Evolutionary conservation across 495 filamentous ascomycete species (phyloP), one percentile per base, ranked within the genome.

Genomic region (Cudoniella acicularis): DNA sequence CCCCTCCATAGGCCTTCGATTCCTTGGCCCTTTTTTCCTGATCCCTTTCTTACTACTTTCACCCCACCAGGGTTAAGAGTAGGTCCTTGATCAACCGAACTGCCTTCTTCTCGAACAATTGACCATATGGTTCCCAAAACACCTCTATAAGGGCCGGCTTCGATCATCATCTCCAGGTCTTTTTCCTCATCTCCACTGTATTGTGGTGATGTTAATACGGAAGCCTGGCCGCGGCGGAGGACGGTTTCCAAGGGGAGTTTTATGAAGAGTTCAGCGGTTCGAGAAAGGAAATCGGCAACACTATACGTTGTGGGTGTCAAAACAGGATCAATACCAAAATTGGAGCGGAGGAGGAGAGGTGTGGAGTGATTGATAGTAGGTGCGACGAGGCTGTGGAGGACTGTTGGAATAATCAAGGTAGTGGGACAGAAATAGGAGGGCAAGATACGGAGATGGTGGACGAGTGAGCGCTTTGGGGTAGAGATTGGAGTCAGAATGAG

Each of bases 161-260:
- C 80, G 0, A 98, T 86, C 24, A 96, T 83, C 0, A 88, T 92
- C 20, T 81, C 75, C 0, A 73, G 64, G 24, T 73, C 69, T 59
- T 71, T 73, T 13, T 60, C 66, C 42, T 51, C 27, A 42, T 45
- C 13, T 13, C 21, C 11, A 11, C n/a, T 13, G 21, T 80, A 80
- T 10, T 64, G 60, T 9, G 69, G 72, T 20, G 73, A 72, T 57
- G 69, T 64, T 13, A 79, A 71, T 0, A 89, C 85, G 6, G 83
- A 78, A 49, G 92, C 86, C 70, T 98, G 94, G 0, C 88, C 94
- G 52, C 94, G 80, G 13, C 94, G 84, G 6, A 97, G 81, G 10
- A 96, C 89, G 2, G 94, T 97, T 67, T 98, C 94, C 17, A 98
- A 78, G 0, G 94, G 94, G 13, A 97, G 81, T 59, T 89, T 88